Base-by-base conservation (phyloP, 805 yeast species). In the Pichia pseudocactophila region DNA sequence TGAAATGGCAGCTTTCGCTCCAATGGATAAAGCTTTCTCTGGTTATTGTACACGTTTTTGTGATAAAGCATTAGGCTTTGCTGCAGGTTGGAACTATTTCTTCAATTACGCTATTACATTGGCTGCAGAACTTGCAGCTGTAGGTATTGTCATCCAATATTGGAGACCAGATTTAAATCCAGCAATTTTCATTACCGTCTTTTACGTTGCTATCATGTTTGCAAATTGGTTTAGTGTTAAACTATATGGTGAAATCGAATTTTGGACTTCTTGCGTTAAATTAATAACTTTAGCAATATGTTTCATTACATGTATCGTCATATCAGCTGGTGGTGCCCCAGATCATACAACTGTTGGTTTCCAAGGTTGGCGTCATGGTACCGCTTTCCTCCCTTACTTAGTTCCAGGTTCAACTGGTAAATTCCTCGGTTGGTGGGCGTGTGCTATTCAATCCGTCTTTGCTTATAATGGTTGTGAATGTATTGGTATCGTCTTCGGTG, bases 251-350 rank as follows among this genome's bases (percentile, higher is more conserved):
- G 76, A 72, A 47, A 54, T 65, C 4, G 78, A 72, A 50, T 72
- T 71, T 43, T 69, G 70, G 68, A 55, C 68, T 20, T 57, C 70
- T 7, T 49, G 70, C 15, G 68, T 68, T 10, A 72, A 72, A 39
- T 28, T 48, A 48, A 64, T 70, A 43, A 44, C 68, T 8, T 57
- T 72, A 37, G 65, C 68, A 26, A 51, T 68, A 11, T 75, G 75
- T 3, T 41, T 39, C 28, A 38, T 48, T 11, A 37, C 45, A 2
- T 46, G 47, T 30, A 20, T 46, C 7, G 66, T 72, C 41, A 53
- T 72, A 42, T 66, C 73, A 28, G 67, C 67, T 40, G 78, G 78
- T 16, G 76, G 76, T 20, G 69, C 69, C 46, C 78, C 78, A 9
- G 47, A 59, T 28, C 67, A 64, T 35, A 71, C 68, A 42, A 64